phyloP scores from a whole-genome alignment of 2,329 filamentous ascomycete species.

The Exophiala viscosa region DNA sequence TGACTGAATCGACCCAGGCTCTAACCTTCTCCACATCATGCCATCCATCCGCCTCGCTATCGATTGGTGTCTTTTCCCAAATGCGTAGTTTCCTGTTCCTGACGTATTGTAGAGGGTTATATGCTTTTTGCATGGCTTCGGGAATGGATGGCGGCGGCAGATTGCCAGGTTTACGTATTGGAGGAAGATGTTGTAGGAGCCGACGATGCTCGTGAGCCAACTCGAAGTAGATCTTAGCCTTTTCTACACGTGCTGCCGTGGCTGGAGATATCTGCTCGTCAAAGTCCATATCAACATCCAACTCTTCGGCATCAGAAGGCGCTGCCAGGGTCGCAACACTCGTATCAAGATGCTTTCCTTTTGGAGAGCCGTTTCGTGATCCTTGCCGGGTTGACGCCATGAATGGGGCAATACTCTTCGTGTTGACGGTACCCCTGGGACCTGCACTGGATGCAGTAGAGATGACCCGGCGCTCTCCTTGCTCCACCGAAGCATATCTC shows the following conservation, averaged over 20 bases:
- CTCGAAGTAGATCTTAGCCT: slow-evolving; percentile 80
- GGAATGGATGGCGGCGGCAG: slow-evolving; percentile 27
- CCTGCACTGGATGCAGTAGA: slow-evolving; percentile 16
- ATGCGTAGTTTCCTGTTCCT: slow-evolving; percentile 83
- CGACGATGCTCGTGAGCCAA: slow-evolving; percentile 79
- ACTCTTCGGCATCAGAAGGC: slow-evolving; percentile 23
- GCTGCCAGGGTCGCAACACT: slow-evolving; percentile 12
- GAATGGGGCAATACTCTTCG: slow-evolving; percentile 18
- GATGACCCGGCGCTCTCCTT: slow-evolving; percentile 21
- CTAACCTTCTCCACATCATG: slow-evolving; percentile 67
- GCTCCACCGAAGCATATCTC: slow-evolving; percentile 37
- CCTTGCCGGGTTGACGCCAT: slow-evolving; percentile 17
- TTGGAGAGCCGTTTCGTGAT: slow-evolving; percentile 21
- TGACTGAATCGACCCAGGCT: slow-evolving; percentile 71
- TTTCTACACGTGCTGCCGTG: slow-evolving; percentile 76
- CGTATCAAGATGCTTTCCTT: slow-evolving; percentile 17
- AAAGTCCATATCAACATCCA: slow-evolving; percentile 34
- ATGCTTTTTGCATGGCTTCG: slow-evolving; percentile 52
- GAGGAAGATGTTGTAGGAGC: slow-evolving; percentile 73
- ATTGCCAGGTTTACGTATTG: slow-evolving; percentile 46
- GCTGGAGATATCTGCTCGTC: slow-evolving; percentile 64
- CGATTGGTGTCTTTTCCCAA: slow-evolving; percentile 69
- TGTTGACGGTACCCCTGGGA: slow-evolving; percentile 13
- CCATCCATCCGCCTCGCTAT: slow-evolving; percentile 74
- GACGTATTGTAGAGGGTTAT: slow-evolving; percentile 90